Evolutionary conservation across 1,284 basidiomycete genomes (phyloP), one percentile per base, ranked within the genome.

Genomic region (Vanrija humicola): DNA sequence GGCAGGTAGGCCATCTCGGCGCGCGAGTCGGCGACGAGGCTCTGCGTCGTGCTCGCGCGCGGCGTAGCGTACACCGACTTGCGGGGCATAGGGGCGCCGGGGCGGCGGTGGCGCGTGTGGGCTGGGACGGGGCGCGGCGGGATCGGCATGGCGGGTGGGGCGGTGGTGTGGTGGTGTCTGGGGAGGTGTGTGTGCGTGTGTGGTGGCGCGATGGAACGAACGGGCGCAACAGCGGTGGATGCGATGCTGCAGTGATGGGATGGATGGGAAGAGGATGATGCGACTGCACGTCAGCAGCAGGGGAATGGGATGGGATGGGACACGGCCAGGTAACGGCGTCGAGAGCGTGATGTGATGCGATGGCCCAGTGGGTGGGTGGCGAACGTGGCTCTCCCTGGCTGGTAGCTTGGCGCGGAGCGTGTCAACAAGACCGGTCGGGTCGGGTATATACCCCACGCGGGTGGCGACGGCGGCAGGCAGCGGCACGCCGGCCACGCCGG

Each of bases 51-150:
- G 34, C 34, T 5, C 12, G 34, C 34, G 34, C 34, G 34, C 34
- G 34, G 3, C 7, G 34, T 34, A 5, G 34, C 14, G 34, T 34
- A 34, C 34, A 34, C 9, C 34, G 34, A 34, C 3, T 64, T 58
- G 44, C 68, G 61, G 19, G 55, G 45, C 6, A 49, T 21, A 23
- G 68, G 63, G 19, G 68, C 58, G 40, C 61, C 48, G 55, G 61
- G 46, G 46, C 51, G 43, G 40, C 46, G 14, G 57, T 42, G 48
- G 52, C 39, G 16, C 56, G 58, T 34, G 47, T 51, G 46, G 44
- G 64, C 52, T 28, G 64, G 67, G 57, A 69, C 65, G 42, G 69
- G 64, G 47, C 67, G 61, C 16, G 70, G 63, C 43, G 69, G 69
- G 55, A 74, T 64, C 21, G 68, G 67, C 68, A 70, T 68, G 45